Evolutionary conservation across 495 filamentous ascomycete genomes (phyloP).

Genomic region (Penicillium daleae): DNA sequence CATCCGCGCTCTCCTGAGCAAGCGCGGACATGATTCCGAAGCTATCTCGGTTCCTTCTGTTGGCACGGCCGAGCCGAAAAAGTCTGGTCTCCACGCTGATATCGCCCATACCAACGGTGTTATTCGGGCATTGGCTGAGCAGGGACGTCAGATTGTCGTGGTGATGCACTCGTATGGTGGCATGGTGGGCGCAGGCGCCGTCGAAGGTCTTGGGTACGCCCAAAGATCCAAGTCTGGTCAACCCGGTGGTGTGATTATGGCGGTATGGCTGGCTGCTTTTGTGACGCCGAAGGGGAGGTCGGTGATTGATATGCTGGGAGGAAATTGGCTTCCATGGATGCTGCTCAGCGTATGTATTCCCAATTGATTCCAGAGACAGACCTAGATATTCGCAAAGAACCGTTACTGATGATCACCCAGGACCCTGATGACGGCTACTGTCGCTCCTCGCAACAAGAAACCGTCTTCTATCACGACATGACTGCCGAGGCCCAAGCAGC

Average conservation of each 20-base stretch:
- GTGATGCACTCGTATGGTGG: slow-evolving; percentile 50
- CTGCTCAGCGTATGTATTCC: slow-evolving; percentile 12
- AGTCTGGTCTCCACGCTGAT: neutral
- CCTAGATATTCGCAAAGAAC: neutral
- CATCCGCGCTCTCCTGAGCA: neutral
- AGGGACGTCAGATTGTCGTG: slow-evolving; percentile 26
- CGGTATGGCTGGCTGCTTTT: slow-evolving; percentile 44
- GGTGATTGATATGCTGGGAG: slow-evolving; percentile 25
- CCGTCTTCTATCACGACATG: slow-evolving; percentile 34
- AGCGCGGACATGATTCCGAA: slow-evolving; percentile 1
- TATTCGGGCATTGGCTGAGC: neutral
- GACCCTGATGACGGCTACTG: slow-evolving; percentile 22
- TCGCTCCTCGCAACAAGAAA: slow-evolving; percentile 16
- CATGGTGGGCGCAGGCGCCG: slow-evolving; percentile 44
- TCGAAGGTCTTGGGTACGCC: slow-evolving; percentile 41
- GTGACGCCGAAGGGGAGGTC: slow-evolving; percentile 32
- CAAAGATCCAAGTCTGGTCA: slow-evolving; percentile 33
- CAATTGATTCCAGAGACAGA: neutral
- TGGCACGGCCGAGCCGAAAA: neutral
- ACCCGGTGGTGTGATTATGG: slow-evolving; percentile 44
- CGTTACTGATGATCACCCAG: slow-evolving; percentile 3
- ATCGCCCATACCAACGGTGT: neutral
- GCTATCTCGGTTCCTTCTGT: neutral
- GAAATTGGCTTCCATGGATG: slow-evolving; percentile 30
- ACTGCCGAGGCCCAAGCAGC: slow-evolving; percentile 20